Evolutionary conservation across 2,329 filamentous ascomycete species (phyloP), one percentile per base, ranked within the genome.

Genomic region (Endothia cerciana): DNA sequence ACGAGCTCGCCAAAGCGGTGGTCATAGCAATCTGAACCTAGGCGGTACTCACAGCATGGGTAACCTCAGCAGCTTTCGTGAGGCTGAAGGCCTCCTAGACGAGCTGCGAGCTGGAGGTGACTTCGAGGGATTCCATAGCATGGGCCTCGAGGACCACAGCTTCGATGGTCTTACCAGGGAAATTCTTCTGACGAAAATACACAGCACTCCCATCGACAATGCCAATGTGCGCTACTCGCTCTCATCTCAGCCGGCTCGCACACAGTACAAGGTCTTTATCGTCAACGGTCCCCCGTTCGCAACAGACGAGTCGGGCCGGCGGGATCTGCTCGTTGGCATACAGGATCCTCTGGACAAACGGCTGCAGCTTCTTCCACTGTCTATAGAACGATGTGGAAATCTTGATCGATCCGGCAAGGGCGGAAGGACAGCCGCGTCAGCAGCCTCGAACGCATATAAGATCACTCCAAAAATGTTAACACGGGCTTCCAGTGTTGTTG

Each of bases 161-260:
- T 87, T 90, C 66, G 89, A 92, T 66, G 89, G 89, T 0, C 79
- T 94, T 10, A 84, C 87, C 19, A 88, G 90, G 65, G 91, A 94
- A 74, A 83, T 94, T n/a, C 76, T 90, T 13, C 84, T 94, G 60
- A 86, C 84, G 19, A 91, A 89, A 71, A 85, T 94, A 36, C 88
- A 91, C 70, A 90, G 83, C 66, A 85, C 92, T 64, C 81, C 88
- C 5, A 79, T 88, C 73, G 82, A 90, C 65, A 86, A 86, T 71
- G 81, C 80, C 53, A 89, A 87, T 72, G 79, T 89, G 47, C 83
- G 85, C 4, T 89, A 88, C 71, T 88, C 86, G 7, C 78, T 83
- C 43, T 84, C 85, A 2, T 78, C 80, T 55, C 79, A 83, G 45
- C 83, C 85, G 4, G 83, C 85, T 1, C 79, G 81, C 40, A 80